Conservation (phyloP, 1,284 basidiomycete genomes). For the Pseudozyma tsukubaensis region DNA sequence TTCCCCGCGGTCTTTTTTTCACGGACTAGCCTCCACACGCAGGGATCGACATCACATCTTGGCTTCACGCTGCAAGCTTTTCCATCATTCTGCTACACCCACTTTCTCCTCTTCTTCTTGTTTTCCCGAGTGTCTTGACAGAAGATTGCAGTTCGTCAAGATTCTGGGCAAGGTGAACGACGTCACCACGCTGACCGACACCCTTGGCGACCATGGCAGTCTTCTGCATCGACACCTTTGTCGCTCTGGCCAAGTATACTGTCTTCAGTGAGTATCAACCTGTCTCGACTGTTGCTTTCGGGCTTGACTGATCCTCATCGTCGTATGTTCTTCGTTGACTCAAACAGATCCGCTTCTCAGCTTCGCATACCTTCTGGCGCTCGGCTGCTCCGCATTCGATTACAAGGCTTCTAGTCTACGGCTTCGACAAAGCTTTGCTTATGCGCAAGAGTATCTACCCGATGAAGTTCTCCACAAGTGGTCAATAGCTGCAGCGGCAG, state of each 20-base stretch:
- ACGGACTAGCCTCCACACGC: conserved; percentile 3
- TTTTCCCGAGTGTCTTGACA: not conserved
- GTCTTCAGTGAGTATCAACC: conserved; percentile 20
- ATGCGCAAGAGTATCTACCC: not conserved
- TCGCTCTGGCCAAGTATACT: conserved; percentile 21
- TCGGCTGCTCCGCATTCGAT: conserved; percentile 13
- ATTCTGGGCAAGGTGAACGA: not conserved
- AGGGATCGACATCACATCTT: not conserved
- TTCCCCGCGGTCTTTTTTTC: not conserved
- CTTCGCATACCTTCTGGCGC: conserved; percentile 12
- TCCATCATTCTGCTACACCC: not conserved
- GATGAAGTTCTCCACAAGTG: not conserved
- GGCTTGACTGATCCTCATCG: too few species aligned
- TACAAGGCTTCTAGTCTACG: conserved; percentile 12
- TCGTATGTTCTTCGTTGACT: not conserved
- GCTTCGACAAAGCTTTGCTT: conserved; percentile 2
- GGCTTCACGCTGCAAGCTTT: not conserved
- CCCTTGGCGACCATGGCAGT: conserved; percentile 17
- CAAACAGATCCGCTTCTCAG: conserved; percentile 31
- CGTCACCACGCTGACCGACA: not conserved
- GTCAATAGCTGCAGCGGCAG: conserved; percentile 5
- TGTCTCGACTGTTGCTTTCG: not conserved
- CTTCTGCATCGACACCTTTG: conserved; percentile 29
- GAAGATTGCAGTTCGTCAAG: not conserved
- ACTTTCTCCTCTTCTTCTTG: not conserved